Evolutionary conservation across 305 asterid genomes (phyloP), one percentile per base, ranked within the genome.

Genomic region (Solanum chacoense): DNA sequence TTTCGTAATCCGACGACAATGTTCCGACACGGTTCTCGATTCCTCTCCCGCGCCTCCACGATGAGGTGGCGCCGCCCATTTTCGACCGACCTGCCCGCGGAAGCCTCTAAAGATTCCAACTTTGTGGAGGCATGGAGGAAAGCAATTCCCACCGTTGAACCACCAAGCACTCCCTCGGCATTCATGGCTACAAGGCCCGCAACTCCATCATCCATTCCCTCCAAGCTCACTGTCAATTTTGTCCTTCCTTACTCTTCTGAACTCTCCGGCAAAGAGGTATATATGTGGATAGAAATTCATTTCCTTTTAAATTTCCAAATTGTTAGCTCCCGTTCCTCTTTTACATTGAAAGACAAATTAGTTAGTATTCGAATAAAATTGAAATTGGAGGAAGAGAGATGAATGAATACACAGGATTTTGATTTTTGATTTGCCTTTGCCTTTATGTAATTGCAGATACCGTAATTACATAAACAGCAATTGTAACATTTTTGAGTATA

Each of bases 171-270:
- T 29, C 95, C 97, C 11, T 90, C 93, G 31, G 90, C 95, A 0
- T 96, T 90, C 93, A 96, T 95, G 98, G 16, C 80, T 4, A 91
- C 97, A 29, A 96, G 98, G 9, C 98, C 96, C 6, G 94, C 94
- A 3, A 91, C 93, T 6, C 98, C 98, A 7, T 89, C 97, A 74
- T 90, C 96, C 3, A 95, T 96, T 73, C 99, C 98, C 10, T 87
- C 98, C 0, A 95, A 96, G 92, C 98, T 96, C 90, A 96, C 99
- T 26, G 93, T 95, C 91, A 96, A 96, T 89, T 91, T 96, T 45
- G 98, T 95, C 86, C 98, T 95, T 88, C 99, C 99, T 20, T 95
- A 95, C 67, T 90, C 92, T 18, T 93, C 98, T 22, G 71, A 92
- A 34, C 92, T 93, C 69, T 77, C 95, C 55, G 92, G 90, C 80